Conservation (phyloP, 176 grass and related monocot genomes). For the Oryza officinalis region DNA sequence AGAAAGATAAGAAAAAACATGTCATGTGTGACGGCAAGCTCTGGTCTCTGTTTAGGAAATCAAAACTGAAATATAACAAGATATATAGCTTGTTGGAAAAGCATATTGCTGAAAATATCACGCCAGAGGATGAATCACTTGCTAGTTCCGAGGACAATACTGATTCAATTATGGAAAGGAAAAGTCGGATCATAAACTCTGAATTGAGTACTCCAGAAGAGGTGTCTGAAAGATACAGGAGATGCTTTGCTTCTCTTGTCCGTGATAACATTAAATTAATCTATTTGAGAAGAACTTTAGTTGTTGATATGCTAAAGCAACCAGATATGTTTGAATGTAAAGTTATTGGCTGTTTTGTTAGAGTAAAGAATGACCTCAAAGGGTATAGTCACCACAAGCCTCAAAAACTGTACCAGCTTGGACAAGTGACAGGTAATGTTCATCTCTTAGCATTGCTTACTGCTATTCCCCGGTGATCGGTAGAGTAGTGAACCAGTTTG, state of each 20-base stretch:
- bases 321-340: conserved; percentile 76
- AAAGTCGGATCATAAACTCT: conserved; percentile 18
- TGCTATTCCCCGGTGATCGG: not conserved
- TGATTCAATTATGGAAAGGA: conserved; percentile 40
- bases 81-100: conserved; percentile 67
- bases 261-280: conserved; percentile 64
- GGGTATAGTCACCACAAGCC: conserved; percentile 43
- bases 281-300: conserved; percentile 73
- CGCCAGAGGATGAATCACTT: conserved; percentile 49
- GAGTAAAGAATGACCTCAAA: conserved; percentile 67
- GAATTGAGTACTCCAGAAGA: conserved; percentile 29
- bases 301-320: conserved; percentile 71
- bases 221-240: conserved; percentile 44
- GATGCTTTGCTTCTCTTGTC: conserved; percentile 63
- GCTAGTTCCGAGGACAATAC: conserved; percentile 58
- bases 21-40: conserved; percentile 71
- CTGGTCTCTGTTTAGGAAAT: conserved; percentile 59
- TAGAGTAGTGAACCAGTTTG: not conserved
- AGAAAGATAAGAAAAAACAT: conserved; percentile 58
- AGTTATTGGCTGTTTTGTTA: conserved; percentile 80
- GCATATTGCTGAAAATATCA: conserved; percentile 69
- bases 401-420: conserved; percentile 55
- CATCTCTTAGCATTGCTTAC: conserved; percentile 15
- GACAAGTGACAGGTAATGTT: conserved; percentile 74
- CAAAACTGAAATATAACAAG: conserved; percentile 60